Evolutionary conservation across 805 yeast species (phyloP).

Genomic region (Yamadazyma paraphyllophila): DNA sequence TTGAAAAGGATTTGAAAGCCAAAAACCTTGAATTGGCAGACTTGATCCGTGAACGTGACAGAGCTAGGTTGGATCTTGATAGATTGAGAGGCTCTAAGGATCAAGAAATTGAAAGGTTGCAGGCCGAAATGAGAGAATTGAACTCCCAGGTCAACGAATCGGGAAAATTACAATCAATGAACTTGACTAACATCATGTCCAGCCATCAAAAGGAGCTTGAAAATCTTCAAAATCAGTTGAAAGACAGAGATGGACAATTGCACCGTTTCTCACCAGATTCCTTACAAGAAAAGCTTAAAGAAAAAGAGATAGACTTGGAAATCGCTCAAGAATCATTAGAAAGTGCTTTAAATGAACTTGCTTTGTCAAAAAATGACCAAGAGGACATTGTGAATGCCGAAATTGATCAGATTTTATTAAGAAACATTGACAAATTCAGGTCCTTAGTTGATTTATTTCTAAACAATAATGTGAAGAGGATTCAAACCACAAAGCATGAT

Average conservation of each 20-base stretch:
- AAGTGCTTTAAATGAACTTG: conserved; percentile 60
- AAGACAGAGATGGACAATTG: conserved; percentile 27
- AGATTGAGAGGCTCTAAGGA: conserved; percentile 62
- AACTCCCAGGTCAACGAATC: conserved; percentile 56
- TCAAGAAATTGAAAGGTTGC: conserved; percentile 62
- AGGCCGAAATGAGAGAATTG: conserved; percentile 61
- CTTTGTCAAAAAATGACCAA: conserved; percentile 47
- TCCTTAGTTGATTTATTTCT: conserved; percentile 68
- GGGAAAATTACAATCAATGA: conserved; percentile 63
- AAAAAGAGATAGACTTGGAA: conserved; percentile 76
- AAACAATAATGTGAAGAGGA: conserved; percentile 62
- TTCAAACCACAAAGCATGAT: conserved; percentile 70
- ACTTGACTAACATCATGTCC: conserved; percentile 55
- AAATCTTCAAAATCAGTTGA: conserved; percentile 48
- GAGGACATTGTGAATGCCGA: conserved; percentile 57
- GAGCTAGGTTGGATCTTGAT: conserved; percentile 81
- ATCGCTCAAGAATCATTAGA: conserved; percentile 79
- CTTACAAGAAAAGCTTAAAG: conserved; percentile 50
- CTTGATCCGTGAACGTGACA: conserved; percentile 82
- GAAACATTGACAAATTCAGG: conserved; percentile 48
- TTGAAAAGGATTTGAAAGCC: conserved; percentile 79
- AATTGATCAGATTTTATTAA: conserved; percentile 50
- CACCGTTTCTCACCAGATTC: conserved; percentile 22
- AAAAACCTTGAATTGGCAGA: conserved; percentile 88
- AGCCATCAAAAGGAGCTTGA: conserved; percentile 65